A percentile compares a stretch with the other conserved stretches of the same genome.
These are phyloP conservation scores for Ramichloridium luteum DNA, from an alignment of 2,329 filamentous ascomycete genomes.

Conservation along the genomic window DNA sequence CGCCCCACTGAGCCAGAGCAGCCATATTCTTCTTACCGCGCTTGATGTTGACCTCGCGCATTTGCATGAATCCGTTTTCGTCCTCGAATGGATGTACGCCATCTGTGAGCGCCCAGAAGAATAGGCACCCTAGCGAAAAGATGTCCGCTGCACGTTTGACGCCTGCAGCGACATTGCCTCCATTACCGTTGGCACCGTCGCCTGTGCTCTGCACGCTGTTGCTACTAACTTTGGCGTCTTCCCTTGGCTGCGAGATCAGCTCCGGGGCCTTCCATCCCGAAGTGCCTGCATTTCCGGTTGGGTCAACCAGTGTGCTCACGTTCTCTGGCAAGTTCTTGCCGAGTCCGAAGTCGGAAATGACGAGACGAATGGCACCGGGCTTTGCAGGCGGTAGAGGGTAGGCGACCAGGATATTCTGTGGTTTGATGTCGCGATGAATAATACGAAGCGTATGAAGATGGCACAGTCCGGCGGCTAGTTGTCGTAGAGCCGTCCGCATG, in stretches of 20 bases:
- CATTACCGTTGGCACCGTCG: conserved; percentile 36
- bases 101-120: conserved; percentile 94
- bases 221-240: conserved; percentile 25
- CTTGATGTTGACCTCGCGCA: conserved; percentile 86
- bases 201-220: conserved; percentile 31
- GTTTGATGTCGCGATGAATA: conserved; percentile 93
- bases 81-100: conserved; percentile 89
- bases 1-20: conserved; percentile 38
- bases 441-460: conserved; percentile 87
- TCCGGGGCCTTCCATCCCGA: conserved; percentile 95
- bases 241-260: conserved; percentile 53
- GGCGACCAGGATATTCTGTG: conserved; percentile 87
- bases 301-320: conserved; percentile 87
- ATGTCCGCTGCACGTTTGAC: conserved; percentile 95
- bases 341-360: conserved; percentile 94
- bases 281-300: conserved; percentile 86
- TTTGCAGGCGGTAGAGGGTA: conserved; percentile 55
- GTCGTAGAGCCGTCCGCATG: conserved; percentile 66
- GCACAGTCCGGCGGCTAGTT: conserved; percentile 78
- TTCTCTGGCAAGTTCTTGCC: conserved; percentile 95
- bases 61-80: conserved; percentile 76
- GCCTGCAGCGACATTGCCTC: conserved; percentile 46
- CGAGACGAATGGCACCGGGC: conserved; percentile 57
- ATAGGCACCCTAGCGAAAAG: conserved; percentile 93
- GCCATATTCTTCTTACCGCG: conserved; percentile 63